Conservation (phyloP, 2,329 filamentous ascomycete genomes). For the Aschersonia sp. region DNA sequence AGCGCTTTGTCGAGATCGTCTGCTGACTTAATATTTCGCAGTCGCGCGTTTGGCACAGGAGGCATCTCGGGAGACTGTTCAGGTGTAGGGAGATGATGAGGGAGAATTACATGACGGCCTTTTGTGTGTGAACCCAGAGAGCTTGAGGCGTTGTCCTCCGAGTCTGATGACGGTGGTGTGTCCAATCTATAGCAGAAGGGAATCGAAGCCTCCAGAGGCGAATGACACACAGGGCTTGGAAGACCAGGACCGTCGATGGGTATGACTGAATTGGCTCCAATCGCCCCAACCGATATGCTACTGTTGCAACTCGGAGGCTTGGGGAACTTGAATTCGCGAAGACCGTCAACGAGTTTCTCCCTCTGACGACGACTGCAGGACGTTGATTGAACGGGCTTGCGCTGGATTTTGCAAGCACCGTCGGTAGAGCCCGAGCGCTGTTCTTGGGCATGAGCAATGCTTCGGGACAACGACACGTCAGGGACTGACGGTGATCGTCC, state of each 20-base stretch:
- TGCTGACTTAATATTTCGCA: conserved; percentile 13
- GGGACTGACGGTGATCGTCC: conserved; percentile 15
- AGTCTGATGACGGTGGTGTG: conserved; percentile 17
- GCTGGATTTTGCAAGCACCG: conserved; percentile 1
- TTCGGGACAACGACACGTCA: conserved; percentile 4
- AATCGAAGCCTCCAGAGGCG: conserved; percentile 9
- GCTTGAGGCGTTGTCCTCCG: conserved; percentile 9
- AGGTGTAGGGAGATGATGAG: conserved; percentile 14
- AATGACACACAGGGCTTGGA: conserved; percentile 12
- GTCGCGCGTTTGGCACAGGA: conserved; percentile 10
- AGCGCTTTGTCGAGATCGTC: conserved; percentile 14
- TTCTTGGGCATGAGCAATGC: conserved; percentile 3
- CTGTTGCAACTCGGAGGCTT: conserved; percentile 15
- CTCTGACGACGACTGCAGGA: conserved; percentile 10
- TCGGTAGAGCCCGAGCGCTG: conserved; percentile 5
- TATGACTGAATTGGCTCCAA: conserved; percentile 7
- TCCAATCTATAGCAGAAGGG: conserved; percentile 11
- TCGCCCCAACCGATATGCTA: conserved; percentile 11
- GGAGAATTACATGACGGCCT: conserved; percentile 6
- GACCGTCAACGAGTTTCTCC: conserved; percentile 12
- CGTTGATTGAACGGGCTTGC: conserved; percentile 9
- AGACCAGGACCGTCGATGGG: conserved; percentile 10
- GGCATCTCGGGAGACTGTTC: conserved; percentile 16
- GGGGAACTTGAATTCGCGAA: conserved; percentile 23
- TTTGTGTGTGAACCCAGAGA: conserved; percentile 4